These are phyloP conservation scores for Aspergillus nidulans DNA, from an alignment of 495 filamentous ascomycete species.

Conservation along the genomic window DNA sequence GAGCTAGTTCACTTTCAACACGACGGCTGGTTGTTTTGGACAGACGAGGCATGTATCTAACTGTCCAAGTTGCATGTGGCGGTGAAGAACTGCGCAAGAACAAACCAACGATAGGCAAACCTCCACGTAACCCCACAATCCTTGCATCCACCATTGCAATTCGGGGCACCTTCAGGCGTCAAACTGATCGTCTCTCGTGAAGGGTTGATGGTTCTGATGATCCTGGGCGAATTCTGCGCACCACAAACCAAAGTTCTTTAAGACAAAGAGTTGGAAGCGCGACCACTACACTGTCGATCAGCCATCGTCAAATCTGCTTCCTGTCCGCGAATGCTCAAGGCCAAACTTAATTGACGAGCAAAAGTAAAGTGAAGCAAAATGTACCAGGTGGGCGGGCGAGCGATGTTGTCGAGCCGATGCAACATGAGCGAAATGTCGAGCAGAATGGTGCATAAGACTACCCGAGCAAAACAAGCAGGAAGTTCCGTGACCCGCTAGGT, in stretches of 20 bases:
- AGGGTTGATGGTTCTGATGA: slow-evolving; percentile 8
- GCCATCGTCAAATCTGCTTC: background rate
- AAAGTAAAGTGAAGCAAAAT: background rate
- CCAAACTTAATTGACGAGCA: background rate
- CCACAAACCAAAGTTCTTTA: background rate
- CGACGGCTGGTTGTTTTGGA: slow-evolving; percentile 26
- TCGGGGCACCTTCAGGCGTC: slow-evolving; percentile 4
- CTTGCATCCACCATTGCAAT: slow-evolving; percentile 18
- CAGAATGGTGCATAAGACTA: slow-evolving; percentile 17
- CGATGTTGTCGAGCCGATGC: slow-evolving; percentile 5
- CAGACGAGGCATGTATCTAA: slow-evolving; percentile 17
- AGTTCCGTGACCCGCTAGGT: background rate
- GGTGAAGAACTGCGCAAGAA: slow-evolving; percentile 31
- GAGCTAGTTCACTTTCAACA: slow-evolving; percentile 7
- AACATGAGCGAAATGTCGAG: slow-evolving; percentile 15
- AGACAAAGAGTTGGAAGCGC: background rate
- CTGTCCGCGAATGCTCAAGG: background rate
- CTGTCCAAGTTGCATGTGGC: slow-evolving; percentile 34
- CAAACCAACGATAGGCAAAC: slow-evolving; percentile 34
- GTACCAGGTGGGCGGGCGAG: background rate
- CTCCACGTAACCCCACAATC: slow-evolving; percentile 33
- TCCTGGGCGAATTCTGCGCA: background rate
- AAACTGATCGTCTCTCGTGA: background rate
- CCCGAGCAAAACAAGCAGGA: slow-evolving; percentile 4
- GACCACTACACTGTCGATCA: background rate